These are phyloP conservation scores for Teunomyces atbi DNA, from an alignment of 805 yeast species.

Conservation along the genomic window DNA sequence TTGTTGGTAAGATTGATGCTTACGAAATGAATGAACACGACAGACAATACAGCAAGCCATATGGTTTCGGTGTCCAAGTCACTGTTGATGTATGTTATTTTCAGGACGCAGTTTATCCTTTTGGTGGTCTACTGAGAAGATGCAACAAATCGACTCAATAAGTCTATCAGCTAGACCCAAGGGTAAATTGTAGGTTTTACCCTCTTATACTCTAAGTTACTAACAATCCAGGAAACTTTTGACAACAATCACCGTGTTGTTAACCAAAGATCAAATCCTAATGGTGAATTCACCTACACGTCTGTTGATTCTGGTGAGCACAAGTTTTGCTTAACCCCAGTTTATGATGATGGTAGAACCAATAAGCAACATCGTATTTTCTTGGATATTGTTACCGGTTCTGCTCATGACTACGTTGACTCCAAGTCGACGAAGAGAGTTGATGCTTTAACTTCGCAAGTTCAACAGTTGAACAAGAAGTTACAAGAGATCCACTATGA, in stretches of 20 bases:
- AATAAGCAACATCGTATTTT: slow-evolving; percentile 64
- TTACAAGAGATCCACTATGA: slow-evolving; percentile 61
- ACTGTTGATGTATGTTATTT: slow-evolving; percentile 56
- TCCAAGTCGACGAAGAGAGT: slow-evolving; percentile 56
- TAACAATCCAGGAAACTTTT: slow-evolving; percentile 49
- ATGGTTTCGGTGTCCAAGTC: slow-evolving; percentile 59
- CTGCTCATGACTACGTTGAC: slow-evolving; percentile 59
- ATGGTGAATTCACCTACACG: slow-evolving; percentile 74
- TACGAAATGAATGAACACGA: slow-evolving; percentile 53
- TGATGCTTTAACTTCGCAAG: slow-evolving; percentile 51
- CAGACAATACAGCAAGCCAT: slow-evolving; percentile 49
- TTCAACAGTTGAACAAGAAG: slow-evolving; percentile 56
- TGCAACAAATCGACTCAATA: background rate
- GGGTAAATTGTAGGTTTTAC: background rate
- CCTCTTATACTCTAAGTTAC: slow-evolving; percentile 2
- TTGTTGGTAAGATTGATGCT: slow-evolving; percentile 73
- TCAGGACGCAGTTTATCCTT: background rate
- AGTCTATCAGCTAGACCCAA: background rate
- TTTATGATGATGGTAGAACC: slow-evolving; percentile 67
- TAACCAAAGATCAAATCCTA: slow-evolving; percentile 57
- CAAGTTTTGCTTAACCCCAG: slow-evolving; percentile 65
- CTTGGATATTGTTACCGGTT: slow-evolving; percentile 71
- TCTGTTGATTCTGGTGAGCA: slow-evolving; percentile 86
- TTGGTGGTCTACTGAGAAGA: background rate
- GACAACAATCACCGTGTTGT: slow-evolving; percentile 81